phyloP scores from a whole-genome alignment of 345 rosid species.

The Gossypium anomalum region DNA sequence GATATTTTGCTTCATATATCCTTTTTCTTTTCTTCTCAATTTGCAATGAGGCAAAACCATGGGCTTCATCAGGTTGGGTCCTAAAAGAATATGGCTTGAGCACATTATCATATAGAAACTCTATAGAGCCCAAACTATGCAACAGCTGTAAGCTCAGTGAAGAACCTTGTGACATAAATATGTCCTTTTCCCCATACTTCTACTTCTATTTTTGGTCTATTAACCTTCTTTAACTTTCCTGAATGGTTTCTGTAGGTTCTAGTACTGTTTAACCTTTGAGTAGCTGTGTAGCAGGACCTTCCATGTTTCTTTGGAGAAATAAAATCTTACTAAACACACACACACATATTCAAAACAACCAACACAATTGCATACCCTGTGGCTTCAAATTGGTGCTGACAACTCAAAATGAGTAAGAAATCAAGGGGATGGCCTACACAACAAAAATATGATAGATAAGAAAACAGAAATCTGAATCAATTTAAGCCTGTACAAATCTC shows the following conservation, averaged over 20 bases:
- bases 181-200: not conserved
- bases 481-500: not conserved
- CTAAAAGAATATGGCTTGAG: not conserved
- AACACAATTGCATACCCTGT: constrained; percentile 9
- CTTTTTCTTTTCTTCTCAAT: not conserved
- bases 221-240: not conserved
- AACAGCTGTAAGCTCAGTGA: not conserved
- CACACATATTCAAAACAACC: not conserved
- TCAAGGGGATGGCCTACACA: constrained; percentile 16
- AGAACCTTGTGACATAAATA: not conserved
- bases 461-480: not conserved
- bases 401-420: constrained; percentile 3
- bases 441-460: constrained; percentile 13
- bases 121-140: not conserved
- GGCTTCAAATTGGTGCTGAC: not conserved
- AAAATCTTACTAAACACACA: not conserved
- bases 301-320: not conserved
- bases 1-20: not conserved
- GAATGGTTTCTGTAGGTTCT: not conserved
- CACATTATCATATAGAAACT: not conserved
- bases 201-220: not conserved
- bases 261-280: not conserved
- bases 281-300: not conserved
- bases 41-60: not conserved
- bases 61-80: not conserved